Evolutionary conservation across 345 rosid species (phyloP), one percentile per base, ranked within the genome.

Genomic region (Trapa incisa): DNA sequence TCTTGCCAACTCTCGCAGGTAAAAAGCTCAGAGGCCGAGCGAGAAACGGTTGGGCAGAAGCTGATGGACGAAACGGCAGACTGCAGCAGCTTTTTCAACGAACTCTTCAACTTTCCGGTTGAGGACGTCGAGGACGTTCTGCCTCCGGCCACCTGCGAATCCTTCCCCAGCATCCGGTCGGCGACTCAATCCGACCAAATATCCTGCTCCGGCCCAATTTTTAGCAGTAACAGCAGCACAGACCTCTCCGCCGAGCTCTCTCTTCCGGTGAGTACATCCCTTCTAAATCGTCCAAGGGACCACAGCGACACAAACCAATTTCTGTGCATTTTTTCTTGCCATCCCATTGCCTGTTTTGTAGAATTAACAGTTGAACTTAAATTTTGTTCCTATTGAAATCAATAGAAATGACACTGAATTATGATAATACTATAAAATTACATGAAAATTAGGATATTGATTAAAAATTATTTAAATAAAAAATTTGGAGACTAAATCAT

Each of bases 11-110:
- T 74, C 71, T 68, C 64, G 14, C 79, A 79, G 84, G 72, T 22
- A 22, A 45, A 80, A 72, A 58, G 12, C 11, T 47, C 6, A 42
- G 43, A 41, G 6, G 48, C 39, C 33, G 35, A 61, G 29, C 29
- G 29, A 22, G 29, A n/a, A 41, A 90, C 90, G 93, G 71, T 85
- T 75, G 96, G 81, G 70, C 83, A 83, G 68, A 80, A 81, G 80
- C 84, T 84, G 80, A 70, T 76, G 16, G 99, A 89, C 45, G 42
- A 53, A 53, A 96, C 91, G 75, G 78, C 86, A 37, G 97, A 91
- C 73, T 94, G 96, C 80, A 88, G 90, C 38, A 84, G 87, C 84
- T 89, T 94, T 89, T 89, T 94, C 76, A 96, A 94, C 60, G 95
- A 94, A 72, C 75, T 93, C 56, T 81, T 90, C 67, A 94, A 93